Percentiles rank a stretch among this genome's conserved stretches.
Evolutionary conservation across 257 asterid species (phyloP).

Genomic region (Solanum peruvianum): DNA sequence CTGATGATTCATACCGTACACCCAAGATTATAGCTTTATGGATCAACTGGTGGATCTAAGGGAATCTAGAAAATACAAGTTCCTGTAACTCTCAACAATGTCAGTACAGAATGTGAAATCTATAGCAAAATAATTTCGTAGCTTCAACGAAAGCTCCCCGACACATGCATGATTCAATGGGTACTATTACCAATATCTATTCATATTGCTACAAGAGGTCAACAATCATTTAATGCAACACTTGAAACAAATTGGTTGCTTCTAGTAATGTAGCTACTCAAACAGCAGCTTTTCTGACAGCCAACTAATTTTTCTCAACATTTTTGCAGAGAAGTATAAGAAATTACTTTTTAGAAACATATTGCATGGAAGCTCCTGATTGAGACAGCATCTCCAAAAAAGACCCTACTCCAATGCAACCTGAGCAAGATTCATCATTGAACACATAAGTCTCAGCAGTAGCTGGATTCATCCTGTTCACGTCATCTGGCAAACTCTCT

Average conservation of each 20-base stretch:
- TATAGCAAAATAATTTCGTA: neutral
- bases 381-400: constrained; percentile 50
- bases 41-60: neutral
- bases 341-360: constrained; percentile 65
- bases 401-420: constrained; percentile 46
- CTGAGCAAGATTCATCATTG: constrained; percentile 27
- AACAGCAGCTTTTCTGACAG: neutral
- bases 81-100: neutral
- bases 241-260: neutral
- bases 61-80: neutral
- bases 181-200: neutral
- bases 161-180: neutral
- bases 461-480: constrained; percentile 57
- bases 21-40: neutral
- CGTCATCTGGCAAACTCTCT: constrained; percentile 44
- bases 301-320: neutral
- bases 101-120: neutral
- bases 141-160: neutral
- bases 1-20: neutral
- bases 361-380: constrained; percentile 58
- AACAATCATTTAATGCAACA: neutral
- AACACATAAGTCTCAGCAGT: constrained; percentile 54
- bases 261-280: neutral
- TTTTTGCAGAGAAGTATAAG: constrained; percentile 1
- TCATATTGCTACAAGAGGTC: neutral